phyloP scores from a whole-genome alignment of 495 filamentous ascomycete genomes.

The Cenococcum geophilum region DNA sequence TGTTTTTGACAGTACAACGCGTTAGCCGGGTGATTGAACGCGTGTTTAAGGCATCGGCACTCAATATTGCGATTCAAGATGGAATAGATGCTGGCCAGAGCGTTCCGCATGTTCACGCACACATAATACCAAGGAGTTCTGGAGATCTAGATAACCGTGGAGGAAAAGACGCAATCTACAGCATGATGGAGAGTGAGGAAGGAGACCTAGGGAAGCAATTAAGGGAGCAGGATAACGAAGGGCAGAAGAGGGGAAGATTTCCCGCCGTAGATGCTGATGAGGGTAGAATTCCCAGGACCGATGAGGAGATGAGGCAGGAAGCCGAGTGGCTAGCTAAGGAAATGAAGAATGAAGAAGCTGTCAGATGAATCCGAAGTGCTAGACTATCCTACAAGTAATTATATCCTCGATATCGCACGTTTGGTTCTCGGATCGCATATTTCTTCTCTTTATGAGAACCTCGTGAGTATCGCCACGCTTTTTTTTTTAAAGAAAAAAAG shows the following conservation, averaged over 20 bases:
- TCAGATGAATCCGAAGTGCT: too few species aligned
- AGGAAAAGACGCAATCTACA: slow-evolving; percentile 64
- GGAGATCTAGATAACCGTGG: slow-evolving; percentile 50
- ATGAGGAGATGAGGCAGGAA: slow-evolving; percentile 75
- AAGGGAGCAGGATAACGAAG: slow-evolving; percentile 42
- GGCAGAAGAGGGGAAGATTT: slow-evolving; percentile 39
- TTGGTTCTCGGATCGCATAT: too few species aligned
- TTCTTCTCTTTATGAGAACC: too few species aligned
- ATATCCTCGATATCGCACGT: too few species aligned
- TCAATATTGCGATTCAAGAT: slow-evolving; percentile 94
- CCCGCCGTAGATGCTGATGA: slow-evolving; percentile 58
- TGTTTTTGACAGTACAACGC: slow-evolving; percentile 77
- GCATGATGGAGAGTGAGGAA: slow-evolving; percentile 74
- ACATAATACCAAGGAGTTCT: slow-evolving; percentile 74
- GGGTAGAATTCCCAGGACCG: slow-evolving; percentile 58
- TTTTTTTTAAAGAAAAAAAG: too few species aligned
- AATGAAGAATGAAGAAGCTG: slow-evolving; percentile 43
- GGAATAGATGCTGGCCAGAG: slow-evolving; percentile 82
- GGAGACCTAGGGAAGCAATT: slow-evolving; percentile 68
- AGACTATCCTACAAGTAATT: too few species aligned
- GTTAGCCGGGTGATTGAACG: slow-evolving; percentile 72
- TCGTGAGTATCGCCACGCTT: too few species aligned
- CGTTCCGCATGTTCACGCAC: slow-evolving; percentile 86
- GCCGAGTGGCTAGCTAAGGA: slow-evolving; percentile 57
- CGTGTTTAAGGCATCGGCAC: slow-evolving; percentile 51